Evolutionary conservation across 2,329 filamentous ascomycete species (phyloP), one percentile per base, ranked within the genome.

Genomic region (Exophiala alcalophila): DNA sequence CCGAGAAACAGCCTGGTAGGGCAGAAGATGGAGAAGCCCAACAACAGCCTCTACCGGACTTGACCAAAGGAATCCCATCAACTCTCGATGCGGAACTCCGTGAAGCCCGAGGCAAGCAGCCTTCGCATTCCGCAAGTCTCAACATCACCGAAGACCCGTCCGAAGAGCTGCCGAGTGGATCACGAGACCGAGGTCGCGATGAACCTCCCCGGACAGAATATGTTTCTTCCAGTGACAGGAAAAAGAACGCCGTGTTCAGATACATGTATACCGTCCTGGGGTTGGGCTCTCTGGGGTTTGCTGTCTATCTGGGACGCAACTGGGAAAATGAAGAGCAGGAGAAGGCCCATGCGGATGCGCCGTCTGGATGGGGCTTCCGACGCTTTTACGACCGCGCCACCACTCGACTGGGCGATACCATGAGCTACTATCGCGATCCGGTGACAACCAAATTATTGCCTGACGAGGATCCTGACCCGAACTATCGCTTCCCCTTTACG

Each of bases 391-490:
- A 81, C 57, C 86, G 92, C 47, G 81, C 83, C 38, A 81, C 76
- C 59, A 83, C 89, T 39, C 83, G 92, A 39, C 73, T 87, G 57
- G 75, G 74, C 49, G 83, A 86, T 52, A 80, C 88, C 44, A 76
- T 92, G 49, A 85, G 82, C 55, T 97, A 97, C 72, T 98, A 97
- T 71, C 91, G 91, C 55, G 91, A 97, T 59, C 92, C 92, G 3
- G 84, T 90, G 6, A 97, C 97, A 65, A 82, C 88, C 44, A 96
- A 96, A 73, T 77, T 98, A 45, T 76, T 98, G 14, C 92, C 78
- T 5, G 77, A 74, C 24, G 67, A 72, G 44, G 76, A 74, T 26
- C 66, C 71, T 45, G 83, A 94, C 53, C 85, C 87, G 12, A 78
- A 79, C 41, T 83, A 89, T 59, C 82, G 85, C 56, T 85, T 86